These are phyloP conservation scores for Chaetomidium leptoderma DNA, from an alignment of 495 filamentous ascomycete species.

Conservation along the genomic window DNA sequence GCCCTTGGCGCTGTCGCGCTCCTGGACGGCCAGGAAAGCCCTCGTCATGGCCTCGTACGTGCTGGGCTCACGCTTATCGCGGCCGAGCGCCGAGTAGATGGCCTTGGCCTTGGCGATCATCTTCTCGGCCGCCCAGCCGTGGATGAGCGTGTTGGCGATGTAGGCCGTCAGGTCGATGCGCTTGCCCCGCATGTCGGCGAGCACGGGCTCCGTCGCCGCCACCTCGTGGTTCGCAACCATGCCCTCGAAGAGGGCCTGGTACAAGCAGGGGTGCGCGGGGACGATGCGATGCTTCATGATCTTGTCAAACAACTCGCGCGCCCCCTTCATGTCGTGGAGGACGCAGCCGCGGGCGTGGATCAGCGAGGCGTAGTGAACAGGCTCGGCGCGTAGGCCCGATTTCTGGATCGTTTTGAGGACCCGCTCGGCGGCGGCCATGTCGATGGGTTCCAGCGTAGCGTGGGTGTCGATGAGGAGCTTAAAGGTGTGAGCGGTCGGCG, in stretches of 20 bases:
- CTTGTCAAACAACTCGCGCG: conserved; percentile 73
- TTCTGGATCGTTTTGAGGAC: conserved; percentile 74
- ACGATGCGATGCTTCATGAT: conserved; percentile 64
- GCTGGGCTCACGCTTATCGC: conserved; percentile 81
- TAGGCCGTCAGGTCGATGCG: conserved; percentile 88
- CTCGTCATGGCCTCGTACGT: conserved; percentile 99
- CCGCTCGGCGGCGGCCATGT: conserved; percentile 84
- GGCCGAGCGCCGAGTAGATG: conserved; percentile 71
- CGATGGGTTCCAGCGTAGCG: conserved; percentile 86
- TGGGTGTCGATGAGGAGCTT: conserved; percentile 96
- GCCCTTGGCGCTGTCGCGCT: conserved; percentile 63
- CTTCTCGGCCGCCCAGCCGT: conserved; percentile 87
- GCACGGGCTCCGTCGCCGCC: conserved; percentile 64
- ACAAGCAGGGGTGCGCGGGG: conserved; percentile 75
- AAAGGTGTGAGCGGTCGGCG: conserved; percentile 92
- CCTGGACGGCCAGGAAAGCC: conserved; percentile 79
- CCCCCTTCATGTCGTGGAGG: conserved; percentile 80
- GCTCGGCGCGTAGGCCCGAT: conserved; percentile 71
- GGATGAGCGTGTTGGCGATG: conserved; percentile 98
- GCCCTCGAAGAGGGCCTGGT: conserved; percentile 91
- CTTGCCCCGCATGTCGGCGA: conserved; percentile 65
- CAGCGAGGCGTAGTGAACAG: conserved; percentile 90
- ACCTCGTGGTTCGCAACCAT: conserved; percentile 94
- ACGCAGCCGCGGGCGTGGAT: conserved; percentile 96
- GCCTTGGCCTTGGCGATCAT: conserved; percentile 71